phyloP scores from a whole-genome alignment of 768 basidiomycete species.

The Xerocomus potaroensis region DNA sequence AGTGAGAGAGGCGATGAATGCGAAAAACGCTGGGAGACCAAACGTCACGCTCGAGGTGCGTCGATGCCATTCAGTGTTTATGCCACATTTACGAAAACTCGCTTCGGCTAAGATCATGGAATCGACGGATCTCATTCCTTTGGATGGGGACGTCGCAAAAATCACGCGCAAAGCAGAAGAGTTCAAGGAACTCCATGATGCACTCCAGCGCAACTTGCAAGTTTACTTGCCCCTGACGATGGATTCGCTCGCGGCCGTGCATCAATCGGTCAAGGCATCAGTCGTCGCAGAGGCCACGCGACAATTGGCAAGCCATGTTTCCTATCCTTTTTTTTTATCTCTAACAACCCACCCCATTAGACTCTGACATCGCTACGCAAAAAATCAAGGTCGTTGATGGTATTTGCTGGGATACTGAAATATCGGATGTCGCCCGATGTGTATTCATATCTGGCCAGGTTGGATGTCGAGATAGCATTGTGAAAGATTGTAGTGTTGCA shows the following conservation, averaged over 20 bases:
- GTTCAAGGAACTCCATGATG: constrained; percentile 82
- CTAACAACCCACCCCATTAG: too few species aligned
- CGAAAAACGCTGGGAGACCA: constrained; percentile 63
- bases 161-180: constrained; percentile 86
- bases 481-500: constrained; percentile 23
- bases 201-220: constrained; percentile 86
- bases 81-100: background rate
- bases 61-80: constrained; percentile 8
- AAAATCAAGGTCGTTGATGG: constrained; percentile 82
- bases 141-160: constrained; percentile 79
- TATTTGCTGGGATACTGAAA: constrained; percentile 83
- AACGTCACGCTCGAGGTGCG: constrained; percentile 82
- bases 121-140: constrained; percentile 79
- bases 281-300: constrained; percentile 68
- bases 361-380: constrained; percentile 63
- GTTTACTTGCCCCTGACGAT: constrained; percentile 86
- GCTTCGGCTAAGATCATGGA: constrained; percentile 64
- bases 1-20: constrained; percentile 76
- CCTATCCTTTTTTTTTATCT: constrained; percentile 25
- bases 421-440: constrained; percentile 90
- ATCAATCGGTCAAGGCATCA: constrained; percentile 71
- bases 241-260: constrained; percentile 83
- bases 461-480: constrained; percentile 84
- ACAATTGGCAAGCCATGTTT: constrained; percentile 55
- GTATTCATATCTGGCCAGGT: constrained; percentile 79